phyloP scores from a whole-genome alignment of 345 rosid species.

The Lepidium sativum region DNA sequence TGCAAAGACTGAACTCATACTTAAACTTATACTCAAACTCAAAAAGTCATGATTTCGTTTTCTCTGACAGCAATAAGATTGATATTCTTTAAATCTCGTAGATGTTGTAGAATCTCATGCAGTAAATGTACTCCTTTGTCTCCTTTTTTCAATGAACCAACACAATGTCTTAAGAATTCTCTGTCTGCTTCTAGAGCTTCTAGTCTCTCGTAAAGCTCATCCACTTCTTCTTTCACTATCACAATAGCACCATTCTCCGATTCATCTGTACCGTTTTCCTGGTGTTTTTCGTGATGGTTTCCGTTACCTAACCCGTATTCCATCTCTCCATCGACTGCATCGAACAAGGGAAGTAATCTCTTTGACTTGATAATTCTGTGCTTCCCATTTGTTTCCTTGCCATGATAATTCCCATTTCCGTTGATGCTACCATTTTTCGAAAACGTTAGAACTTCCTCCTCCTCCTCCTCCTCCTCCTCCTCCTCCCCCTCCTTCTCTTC shows the following conservation, averaged over 20 bases:
- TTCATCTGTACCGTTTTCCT: conserved; percentile 25
- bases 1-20: conserved; percentile 7
- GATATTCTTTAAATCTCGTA: conserved; percentile 63
- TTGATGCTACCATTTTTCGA: conserved; percentile 39
- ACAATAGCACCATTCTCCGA: conserved; percentile 20
- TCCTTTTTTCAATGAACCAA: conserved; percentile 81
- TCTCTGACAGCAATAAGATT: conserved; percentile 44
- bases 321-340: conserved; percentile 51
- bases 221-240: conserved; percentile 65
- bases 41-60: conserved; percentile 28
- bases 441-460: conserved; percentile 42
- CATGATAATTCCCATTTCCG: conserved; percentile 50
- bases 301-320: conserved; percentile 28
- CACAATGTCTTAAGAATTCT: conserved; percentile 80
- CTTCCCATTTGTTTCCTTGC: conserved; percentile 52
- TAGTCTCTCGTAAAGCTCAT: conserved; percentile 76
- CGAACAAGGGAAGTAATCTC: conserved; percentile 83
- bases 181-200: conserved; percentile 90
- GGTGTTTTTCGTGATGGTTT: conserved; percentile 19
- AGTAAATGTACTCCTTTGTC: conserved; percentile 81
- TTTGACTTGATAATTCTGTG: conserved; percentile 51
- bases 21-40: conserved; percentile 10
- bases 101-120: conserved; percentile 75
- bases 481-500: conserved; percentile 57
- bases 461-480: conserved; percentile 45